Evolutionary conservation across 805 yeast species (phyloP), one percentile per base, ranked within the genome.

Genomic region (Metschnikowia koreensis): DNA sequence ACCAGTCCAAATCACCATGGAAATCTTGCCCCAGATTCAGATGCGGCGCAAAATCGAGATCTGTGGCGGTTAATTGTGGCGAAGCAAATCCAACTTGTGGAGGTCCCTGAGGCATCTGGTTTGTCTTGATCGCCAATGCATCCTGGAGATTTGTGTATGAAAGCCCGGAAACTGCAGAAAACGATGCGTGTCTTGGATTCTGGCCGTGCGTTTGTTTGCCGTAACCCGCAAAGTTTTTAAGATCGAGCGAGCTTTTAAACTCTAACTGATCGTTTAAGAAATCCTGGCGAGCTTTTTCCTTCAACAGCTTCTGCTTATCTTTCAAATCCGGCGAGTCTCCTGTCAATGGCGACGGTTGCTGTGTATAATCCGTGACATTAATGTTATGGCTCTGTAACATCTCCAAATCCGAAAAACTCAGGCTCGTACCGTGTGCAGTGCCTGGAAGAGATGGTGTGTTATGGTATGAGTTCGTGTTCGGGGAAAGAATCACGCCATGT

Each of bases 51-150:
- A 58, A 62, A 48, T 69, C 66, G 22, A 76, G 57, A 36, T 80
- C 81, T 16, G 71, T 70, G 1, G 86, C 84, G 11, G 75, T 61
- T 42, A 83, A 61, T 65, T 89, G 96, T 2, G 96, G 97, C 0
- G 96, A 87, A 1, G 96, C 82, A 63, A 87, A 89, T 1, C 85
- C 88, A 27, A 87, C 91, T 60, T 87, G 90, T 41, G 77, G 79
- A 1, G 92, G 91, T 0, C 79, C 80, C 38, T 77, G 80, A 4
- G 64, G 76, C 47, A 80, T 52, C 44, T 59, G 66, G 43, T 60
- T 68, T 64, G 52, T 69, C 38, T 66, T 71, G 40, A 75, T 71
- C 26, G 62, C 54, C 34, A 61, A 42, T 3, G 75, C 72, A 43
- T 80, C 85, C 54, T 76, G 74, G 31, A 68, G 60, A n/a, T 79